phyloP scores from a whole-genome alignment of 306 rosid species.

The Dryas drummondii region DNA sequence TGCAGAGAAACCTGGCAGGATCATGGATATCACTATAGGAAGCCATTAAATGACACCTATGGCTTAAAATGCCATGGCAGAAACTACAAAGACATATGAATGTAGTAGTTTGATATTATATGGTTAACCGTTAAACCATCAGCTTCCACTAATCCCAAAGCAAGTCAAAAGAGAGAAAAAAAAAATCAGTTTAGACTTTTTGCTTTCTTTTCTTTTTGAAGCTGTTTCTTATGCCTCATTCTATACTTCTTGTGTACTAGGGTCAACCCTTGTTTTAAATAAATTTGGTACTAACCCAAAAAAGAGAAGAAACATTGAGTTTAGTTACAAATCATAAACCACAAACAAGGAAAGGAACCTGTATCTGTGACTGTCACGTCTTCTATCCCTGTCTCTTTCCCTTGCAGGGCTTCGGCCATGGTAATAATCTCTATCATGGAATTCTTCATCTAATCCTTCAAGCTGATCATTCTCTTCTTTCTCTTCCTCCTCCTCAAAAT shows the following conservation, averaged over 20 bases:
- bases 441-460: conserved; percentile 62
- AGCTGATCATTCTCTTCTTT: conserved; percentile 85
- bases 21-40: conserved; percentile 67
- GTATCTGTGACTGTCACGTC: conserved; percentile 87
- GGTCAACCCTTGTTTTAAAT: no score
- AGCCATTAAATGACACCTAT: conserved; percentile 57
- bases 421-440: conserved; percentile 70
- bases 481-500: conserved; percentile 99
- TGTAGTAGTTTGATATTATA: conserved; percentile 15
- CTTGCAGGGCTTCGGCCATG: conserved; percentile 87
- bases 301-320: no score
- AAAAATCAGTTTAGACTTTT: no score
- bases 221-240: no score
- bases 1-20: conserved; percentile 99
- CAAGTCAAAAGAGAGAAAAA: no score
- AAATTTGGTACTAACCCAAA: no score
- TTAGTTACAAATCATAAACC: neutral
- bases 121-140: conserved; percentile 26
- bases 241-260: no score
- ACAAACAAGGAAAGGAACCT: conserved; percentile 43
- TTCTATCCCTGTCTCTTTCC: conserved; percentile 88
- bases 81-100: conserved; percentile 33
- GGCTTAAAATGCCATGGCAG: conserved; percentile 76
- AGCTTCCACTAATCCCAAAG: conserved; percentile 48
- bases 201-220: no score